These are phyloP conservation scores for Cryptomeria japonica DNA, from an alignment of 75 land plant genomes.

Conservation along the genomic window DNA sequence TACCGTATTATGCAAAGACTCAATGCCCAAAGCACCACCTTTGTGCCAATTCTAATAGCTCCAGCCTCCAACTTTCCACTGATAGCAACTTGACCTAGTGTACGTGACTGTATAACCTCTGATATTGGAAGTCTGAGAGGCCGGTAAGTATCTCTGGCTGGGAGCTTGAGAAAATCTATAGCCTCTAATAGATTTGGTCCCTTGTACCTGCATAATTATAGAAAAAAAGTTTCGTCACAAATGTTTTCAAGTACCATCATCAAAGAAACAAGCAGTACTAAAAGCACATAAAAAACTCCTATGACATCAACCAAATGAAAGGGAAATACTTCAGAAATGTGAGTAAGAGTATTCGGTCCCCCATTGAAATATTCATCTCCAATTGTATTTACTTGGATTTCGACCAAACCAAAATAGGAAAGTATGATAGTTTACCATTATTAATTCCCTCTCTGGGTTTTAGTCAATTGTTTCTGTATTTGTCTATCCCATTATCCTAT, in stretches of 20 bases:
- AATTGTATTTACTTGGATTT: no score
- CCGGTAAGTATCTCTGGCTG: constrained; percentile 62
- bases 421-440: no score
- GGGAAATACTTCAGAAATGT: no score
- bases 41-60: constrained; percentile 74
- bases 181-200: constrained; percentile 72
- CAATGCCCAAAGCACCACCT: constrained; percentile 36
- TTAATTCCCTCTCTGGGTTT: no score
- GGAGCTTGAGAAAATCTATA: constrained; percentile 74
- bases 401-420: not conserved
- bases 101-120: constrained; percentile 65
- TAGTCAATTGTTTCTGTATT: no score
- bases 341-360: not conserved
- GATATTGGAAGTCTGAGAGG: constrained; percentile 90
- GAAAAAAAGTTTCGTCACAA: not conserved
- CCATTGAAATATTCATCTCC: no score
- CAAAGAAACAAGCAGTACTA: not conserved
- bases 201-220: constrained; percentile 59
- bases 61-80: constrained; percentile 94
- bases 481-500: no score
- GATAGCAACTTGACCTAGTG: constrained; percentile 67
- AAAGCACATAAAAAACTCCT: not conserved
- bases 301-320: not conserved
- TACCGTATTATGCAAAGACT: not conserved
- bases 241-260: not conserved